A percentile compares a stretch with the other conserved stretches of the same genome.
phyloP scores from a whole-genome alignment of 2,329 filamentous ascomycete genomes.

The Clonostachys solani region DNA sequence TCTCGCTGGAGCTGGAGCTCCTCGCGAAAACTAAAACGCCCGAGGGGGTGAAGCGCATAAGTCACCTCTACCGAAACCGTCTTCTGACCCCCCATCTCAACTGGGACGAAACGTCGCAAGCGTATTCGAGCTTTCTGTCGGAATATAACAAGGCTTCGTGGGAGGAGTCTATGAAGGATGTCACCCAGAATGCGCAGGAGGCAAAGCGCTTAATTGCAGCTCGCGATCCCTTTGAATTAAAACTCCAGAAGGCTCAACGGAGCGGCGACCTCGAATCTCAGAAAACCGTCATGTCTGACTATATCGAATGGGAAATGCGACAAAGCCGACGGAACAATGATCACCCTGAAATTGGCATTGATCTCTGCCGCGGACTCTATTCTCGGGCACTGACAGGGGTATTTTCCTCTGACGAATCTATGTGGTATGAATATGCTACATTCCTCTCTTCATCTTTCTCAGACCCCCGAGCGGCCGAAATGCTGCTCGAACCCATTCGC shows the following conservation, averaged over 20 bases:
- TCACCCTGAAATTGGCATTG: slow-evolving; percentile 35
- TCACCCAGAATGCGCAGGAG: slow-evolving; percentile 57
- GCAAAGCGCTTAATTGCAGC: slow-evolving; percentile 58
- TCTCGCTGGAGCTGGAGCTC: slow-evolving; percentile 66
- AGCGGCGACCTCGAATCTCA: slow-evolving; percentile 52
- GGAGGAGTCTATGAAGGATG: slow-evolving; percentile 68
- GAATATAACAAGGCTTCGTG: slow-evolving; percentile 67
- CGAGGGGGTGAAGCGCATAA: slow-evolving; percentile 59
- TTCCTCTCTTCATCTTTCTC: slow-evolving; percentile 55
- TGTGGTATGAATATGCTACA: slow-evolving; percentile 83
- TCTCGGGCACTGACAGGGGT: slow-evolving; percentile 68
- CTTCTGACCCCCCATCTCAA: slow-evolving; percentile 68
- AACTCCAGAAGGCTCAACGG: slow-evolving; percentile 54
- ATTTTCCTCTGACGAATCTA: slow-evolving; percentile 67
- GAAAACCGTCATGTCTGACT: slow-evolving; percentile 52
- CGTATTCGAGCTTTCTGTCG: slow-evolving; percentile 71
- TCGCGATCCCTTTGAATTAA: slow-evolving; percentile 66
- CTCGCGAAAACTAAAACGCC: slow-evolving; percentile 51
- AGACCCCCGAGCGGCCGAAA: slow-evolving; percentile 28
- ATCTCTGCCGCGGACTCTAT: slow-evolving; percentile 64
- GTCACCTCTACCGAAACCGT: slow-evolving; percentile 65
- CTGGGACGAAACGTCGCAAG: slow-evolving; percentile 71
- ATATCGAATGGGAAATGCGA: slow-evolving; percentile 80
- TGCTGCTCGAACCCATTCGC: slow-evolving; percentile 66
- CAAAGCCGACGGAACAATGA: slow-evolving; percentile 49